Percentiles rank a stretch among this genome's conserved stretches.
Conservation (phyloP, 305 asterid species). For the Rubia balearica region DNA sequence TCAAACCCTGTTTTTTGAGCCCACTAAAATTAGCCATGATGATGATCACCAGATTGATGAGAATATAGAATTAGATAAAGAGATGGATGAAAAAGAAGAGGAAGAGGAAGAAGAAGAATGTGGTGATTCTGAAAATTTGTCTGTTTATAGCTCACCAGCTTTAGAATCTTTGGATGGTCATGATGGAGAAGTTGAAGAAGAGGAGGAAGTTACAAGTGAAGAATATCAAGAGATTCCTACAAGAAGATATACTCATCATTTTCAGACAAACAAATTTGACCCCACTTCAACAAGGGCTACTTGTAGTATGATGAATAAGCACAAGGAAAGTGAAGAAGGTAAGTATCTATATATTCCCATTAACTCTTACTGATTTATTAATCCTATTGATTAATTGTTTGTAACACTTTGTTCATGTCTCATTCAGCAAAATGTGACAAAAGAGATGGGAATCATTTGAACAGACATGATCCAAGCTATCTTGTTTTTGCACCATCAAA, state of each 20-base stretch:
- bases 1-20: conserved; percentile 7
- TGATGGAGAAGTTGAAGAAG: conserved; percentile 19
- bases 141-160: conserved; percentile 40
- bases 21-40: not conserved
- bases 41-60: not conserved
- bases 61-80: not conserved
- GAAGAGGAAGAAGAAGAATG: conserved; percentile 21
- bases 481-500: conserved; percentile 41
- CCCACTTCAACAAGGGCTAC: conserved; percentile 28
- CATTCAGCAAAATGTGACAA: conserved; percentile 27
- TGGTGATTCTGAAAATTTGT: conserved; percentile 24
- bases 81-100: not conserved
- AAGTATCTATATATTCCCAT: not conserved
- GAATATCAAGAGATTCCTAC: conserved; percentile 30
- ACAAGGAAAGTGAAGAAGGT: conserved; percentile 8
- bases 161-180: conserved; percentile 23
- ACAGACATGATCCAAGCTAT: conserved; percentile 42
- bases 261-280: conserved; percentile 25
- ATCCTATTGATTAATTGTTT: not conserved
- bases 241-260: conserved; percentile 26
- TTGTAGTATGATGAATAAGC: not conserved
- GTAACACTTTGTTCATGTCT: not conserved
- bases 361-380: not conserved
- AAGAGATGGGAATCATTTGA: conserved; percentile 24
- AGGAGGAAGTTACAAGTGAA: conserved; percentile 4